Conservation (phyloP, 176 grass and related monocot species). For the Eragrostis nindensis region DNA sequence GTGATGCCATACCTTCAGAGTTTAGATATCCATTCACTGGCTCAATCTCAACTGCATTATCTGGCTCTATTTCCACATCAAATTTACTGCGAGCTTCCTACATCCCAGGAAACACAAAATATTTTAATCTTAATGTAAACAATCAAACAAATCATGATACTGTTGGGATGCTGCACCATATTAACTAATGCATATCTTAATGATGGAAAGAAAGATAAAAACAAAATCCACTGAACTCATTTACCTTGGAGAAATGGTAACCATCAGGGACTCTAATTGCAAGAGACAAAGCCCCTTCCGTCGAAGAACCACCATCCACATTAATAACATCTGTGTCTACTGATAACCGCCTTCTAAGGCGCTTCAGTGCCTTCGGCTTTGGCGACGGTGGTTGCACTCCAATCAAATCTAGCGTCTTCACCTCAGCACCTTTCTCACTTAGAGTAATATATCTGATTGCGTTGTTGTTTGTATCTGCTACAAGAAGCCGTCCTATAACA, state of each 20-base stretch:
- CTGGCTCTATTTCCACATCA: constrained; percentile 81
- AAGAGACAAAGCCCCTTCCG: constrained; percentile 78
- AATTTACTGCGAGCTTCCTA: constrained; percentile 96
- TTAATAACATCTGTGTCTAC: constrained; percentile 79
- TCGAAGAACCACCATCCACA: constrained; percentile 78
- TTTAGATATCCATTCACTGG: constrained; percentile 66
- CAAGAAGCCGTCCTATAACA: constrained; percentile 80
- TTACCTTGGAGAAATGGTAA: constrained; percentile 98
- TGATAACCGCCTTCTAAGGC: constrained; percentile 74
- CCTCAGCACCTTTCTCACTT: constrained; percentile 65
- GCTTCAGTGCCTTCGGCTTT: constrained; percentile 78
- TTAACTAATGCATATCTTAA: constrained; percentile 22
- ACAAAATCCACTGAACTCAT: constrained; percentile 17
- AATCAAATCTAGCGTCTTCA: constrained; percentile 78
- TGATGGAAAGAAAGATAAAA: constrained; percentile 22
- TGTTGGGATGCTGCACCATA: constrained; percentile 22
- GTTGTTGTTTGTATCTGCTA: constrained; percentile 98
- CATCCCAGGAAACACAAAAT: constrained; percentile 27
- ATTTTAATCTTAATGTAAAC: constrained; percentile 26
- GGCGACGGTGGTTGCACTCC: constrained; percentile 66
- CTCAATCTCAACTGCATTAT: constrained; percentile 76
- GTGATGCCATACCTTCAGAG: constrained; percentile 59
- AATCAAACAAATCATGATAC: constrained; percentile 6
- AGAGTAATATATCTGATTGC: constrained; percentile 79
- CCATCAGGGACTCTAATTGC: constrained; percentile 84